phyloP scores from a whole-genome alignment of 176 grass and related monocot species.

The Lolium multiflorum region DNA sequence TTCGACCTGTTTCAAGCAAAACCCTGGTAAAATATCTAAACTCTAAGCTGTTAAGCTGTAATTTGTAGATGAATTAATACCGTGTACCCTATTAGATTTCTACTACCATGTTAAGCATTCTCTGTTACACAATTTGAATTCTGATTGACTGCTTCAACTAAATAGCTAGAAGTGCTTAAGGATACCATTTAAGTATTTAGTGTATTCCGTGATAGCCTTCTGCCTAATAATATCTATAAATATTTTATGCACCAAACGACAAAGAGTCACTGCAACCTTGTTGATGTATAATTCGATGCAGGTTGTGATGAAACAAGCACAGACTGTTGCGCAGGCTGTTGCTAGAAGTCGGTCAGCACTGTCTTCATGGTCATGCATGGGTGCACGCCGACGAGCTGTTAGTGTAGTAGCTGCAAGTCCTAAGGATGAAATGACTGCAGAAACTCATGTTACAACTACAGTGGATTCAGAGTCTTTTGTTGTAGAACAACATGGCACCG shows the following conservation, averaged over 20 bases:
- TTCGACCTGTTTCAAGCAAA: constrained; percentile 89
- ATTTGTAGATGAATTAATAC: constrained; percentile 32
- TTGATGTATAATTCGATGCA: constrained; percentile 41
- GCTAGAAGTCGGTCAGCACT: constrained; percentile 78
- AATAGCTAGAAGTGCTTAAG: constrained; percentile 28
- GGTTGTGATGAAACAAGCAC: constrained; percentile 92
- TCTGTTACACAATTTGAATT: constrained; percentile 5
- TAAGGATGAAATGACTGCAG: constrained; percentile 55
- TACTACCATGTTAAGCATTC: constrained; percentile 2
- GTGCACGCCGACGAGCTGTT: constrained; percentile 77
- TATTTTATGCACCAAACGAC: neutral
- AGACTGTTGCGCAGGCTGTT: constrained; percentile 94
- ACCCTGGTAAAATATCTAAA: constrained; percentile 75
- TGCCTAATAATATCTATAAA: constrained; percentile 30
- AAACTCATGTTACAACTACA: constrained; percentile 51
- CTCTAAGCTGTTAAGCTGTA: constrained; percentile 31
- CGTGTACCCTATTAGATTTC: neutral
- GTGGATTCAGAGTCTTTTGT: constrained; percentile 56
- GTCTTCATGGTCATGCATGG: constrained; percentile 97
- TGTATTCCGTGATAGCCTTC: constrained; percentile 7
- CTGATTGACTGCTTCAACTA: constrained; percentile 30
- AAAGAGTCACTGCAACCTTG: neutral
- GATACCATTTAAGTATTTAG: constrained; percentile 4
- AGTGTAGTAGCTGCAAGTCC: constrained; percentile 53
- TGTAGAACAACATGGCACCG: constrained; percentile 50